Evolutionary conservation across 352 stramenopile genomes (phyloP).

Genomic region (Phytophthora fragariaefolia): DNA sequence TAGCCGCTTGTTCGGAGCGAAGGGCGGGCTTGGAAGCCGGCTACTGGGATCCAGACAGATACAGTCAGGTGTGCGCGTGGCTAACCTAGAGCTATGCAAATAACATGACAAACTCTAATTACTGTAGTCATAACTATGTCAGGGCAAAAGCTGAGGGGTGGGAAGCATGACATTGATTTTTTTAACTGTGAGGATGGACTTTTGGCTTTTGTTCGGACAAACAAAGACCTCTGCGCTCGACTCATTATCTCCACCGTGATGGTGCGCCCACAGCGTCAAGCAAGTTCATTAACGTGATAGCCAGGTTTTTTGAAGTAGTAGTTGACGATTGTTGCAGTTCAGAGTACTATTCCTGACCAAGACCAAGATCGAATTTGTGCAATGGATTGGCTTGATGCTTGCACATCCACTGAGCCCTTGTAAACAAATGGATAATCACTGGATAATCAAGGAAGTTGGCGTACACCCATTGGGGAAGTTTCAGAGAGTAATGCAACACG

Average conservation of each 20-base stretch:
- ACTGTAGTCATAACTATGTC: no score
- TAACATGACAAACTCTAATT: no score
- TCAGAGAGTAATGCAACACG: neutral
- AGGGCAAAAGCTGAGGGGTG: no score
- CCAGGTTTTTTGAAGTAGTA: no score
- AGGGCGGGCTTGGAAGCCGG: constrained; percentile 1
- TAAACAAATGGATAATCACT: constrained; percentile 6
- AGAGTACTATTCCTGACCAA: neutral
- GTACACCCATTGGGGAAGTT: constrained; percentile 5
- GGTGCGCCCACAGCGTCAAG: no score
- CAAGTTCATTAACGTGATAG: no score
- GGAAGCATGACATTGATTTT: no score
- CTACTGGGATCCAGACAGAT: constrained; percentile 1
- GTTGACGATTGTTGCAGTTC: neutral
- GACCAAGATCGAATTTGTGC: neutral
- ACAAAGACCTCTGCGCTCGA: no score
- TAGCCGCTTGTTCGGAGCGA: constrained; percentile 6
- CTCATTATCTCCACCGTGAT: no score
- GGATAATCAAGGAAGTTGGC: neutral
- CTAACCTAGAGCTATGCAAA: neutral
- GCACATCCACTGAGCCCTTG: constrained; percentile 3
- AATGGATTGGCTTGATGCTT: constrained; percentile 1
- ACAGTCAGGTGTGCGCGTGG: neutral
- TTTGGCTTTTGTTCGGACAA: no score
- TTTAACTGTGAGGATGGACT: no score